Evolutionary conservation across 192 early-diverging fungal species (phyloP).

Genomic region (Cetraspora pellucida): DNA sequence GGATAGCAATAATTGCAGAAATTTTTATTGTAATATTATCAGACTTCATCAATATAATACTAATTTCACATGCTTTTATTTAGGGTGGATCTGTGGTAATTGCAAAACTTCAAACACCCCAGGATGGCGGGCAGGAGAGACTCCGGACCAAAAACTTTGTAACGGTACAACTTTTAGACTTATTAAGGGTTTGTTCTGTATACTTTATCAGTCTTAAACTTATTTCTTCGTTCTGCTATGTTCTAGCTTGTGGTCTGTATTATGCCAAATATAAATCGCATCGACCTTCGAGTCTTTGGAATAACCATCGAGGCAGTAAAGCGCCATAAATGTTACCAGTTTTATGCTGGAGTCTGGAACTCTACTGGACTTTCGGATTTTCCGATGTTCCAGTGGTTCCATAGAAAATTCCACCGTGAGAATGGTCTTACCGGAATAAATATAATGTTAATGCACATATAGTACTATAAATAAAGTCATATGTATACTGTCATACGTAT

Average conservation of each 20-base stretch:
- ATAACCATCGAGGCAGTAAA: not conserved
- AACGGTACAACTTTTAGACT: conserved; percentile 23
- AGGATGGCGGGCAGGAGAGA: conserved; percentile 37
- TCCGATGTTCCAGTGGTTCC: too few species aligned
- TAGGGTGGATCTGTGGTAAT: conserved; percentile 32
- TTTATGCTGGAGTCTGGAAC: too few species aligned
- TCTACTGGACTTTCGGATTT: too few species aligned
- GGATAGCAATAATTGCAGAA: not conserved
- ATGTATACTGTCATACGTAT: too few species aligned
- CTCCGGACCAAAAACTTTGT: conserved; percentile 37
- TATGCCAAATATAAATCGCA: conserved; percentile 26
- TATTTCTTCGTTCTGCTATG: not conserved
- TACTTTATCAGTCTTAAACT: not conserved
- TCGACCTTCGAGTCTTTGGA: conserved; percentile 26
- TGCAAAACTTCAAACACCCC: conserved; percentile 33
- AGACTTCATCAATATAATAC: not conserved
- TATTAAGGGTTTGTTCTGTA: not conserved
- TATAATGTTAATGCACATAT: too few species aligned
- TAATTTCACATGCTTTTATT: not conserved
- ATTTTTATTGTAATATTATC: not conserved
- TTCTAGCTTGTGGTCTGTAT: conserved; percentile 31
- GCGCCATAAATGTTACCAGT: not conserved
- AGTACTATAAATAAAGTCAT: too few species aligned
- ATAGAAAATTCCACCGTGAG: too few species aligned
- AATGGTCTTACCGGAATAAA: too few species aligned